phyloP scores from a whole-genome alignment of 495 filamentous ascomycete species.

The Penicillium herquei region DNA sequence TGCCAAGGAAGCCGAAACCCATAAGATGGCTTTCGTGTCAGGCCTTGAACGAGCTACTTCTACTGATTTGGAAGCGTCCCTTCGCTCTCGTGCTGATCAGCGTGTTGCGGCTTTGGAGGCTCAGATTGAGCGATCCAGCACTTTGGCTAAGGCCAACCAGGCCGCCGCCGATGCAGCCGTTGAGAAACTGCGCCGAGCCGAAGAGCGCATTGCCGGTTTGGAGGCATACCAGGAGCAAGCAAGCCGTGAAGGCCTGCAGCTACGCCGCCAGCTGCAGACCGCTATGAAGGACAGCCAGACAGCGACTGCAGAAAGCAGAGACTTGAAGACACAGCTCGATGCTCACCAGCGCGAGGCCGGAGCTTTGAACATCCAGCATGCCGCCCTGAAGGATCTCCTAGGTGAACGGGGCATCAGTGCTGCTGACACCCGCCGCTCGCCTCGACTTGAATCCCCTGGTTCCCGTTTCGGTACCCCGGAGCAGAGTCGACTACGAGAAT shows the following conservation, averaged over 20 bases:
- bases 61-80: conserved; percentile 45
- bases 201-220: conserved; percentile 92
- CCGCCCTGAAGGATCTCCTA: conserved; percentile 87
- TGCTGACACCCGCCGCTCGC: conserved; percentile 52
- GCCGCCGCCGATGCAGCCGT: conserved; percentile 83
- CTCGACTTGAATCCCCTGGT: conserved; percentile 63
- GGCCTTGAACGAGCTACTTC: conserved; percentile 68
- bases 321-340: conserved; percentile 74
- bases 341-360: conserved; percentile 85
- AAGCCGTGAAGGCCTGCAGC: conserved; percentile 83
- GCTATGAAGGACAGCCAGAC: conserved; percentile 76
- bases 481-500: conserved; percentile 73
- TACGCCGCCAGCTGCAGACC: conserved; percentile 84
- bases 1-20: conserved; percentile 80
- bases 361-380: conserved; percentile 85
- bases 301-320: conserved; percentile 71
- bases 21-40: conserved; percentile 77
- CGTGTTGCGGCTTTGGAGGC: conserved; percentile 74
- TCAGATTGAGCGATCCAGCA: conserved; percentile 75
- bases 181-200: conserved; percentile 86
- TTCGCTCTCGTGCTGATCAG: conserved; percentile 63
- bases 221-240: conserved; percentile 97
- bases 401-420: conserved; percentile 76
- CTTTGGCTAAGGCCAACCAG: conserved; percentile 81
- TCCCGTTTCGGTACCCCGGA: conserved; percentile 79